Evolutionary conservation across 306 rosid genomes (phyloP), one percentile per base, ranked within the genome.

Genomic region (Sphenostylis stenocarpa): DNA sequence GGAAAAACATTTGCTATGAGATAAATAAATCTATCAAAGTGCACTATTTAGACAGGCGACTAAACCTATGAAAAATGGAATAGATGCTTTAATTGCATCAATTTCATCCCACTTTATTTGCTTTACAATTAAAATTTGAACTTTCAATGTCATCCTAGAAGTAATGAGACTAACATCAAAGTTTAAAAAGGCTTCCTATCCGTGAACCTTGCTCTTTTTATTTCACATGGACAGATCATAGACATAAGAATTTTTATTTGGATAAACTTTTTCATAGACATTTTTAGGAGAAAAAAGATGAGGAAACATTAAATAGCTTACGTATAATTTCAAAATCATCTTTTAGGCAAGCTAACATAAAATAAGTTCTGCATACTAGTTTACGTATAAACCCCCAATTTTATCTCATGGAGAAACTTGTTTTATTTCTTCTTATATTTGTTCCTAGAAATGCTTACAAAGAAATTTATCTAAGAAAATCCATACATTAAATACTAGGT

Each of bases 11-110:
- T 63, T 33, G 33, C 11, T 61, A 39, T 11, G 8, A 36, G 41
- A 76, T 53, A 51, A 19, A 77, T 52, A 53, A 53, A 68, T 43
- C 6, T 21, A 9, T 56, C 45, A 48, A 41, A 26, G 24, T 43
- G 28, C 15, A 39, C 67, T 38, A 52, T 51, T 21, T 57, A 67
- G 47, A 72, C 34, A 14, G 8, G 53, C 34, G 13, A 65, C 44
- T 38, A 76, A 76, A 65, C 55, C 73, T 36, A 29, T 31, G 45
- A 26, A 63, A 62, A 76, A 24, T 5, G 23, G 33, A 55, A 31
- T 21, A 21, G 3, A 1, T 36, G 39, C 10, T 29, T 39, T 41
- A 12, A 67, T 56, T 47, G 29, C 43, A 57, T 10, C 9, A 8
- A 4, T 67, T 43, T 44, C 52, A 68, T 47, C 24, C 65, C 34